Evolutionary conservation across 805 yeast genomes (phyloP).

Genomic region (Saccharomycopsis guyanensis): DNA sequence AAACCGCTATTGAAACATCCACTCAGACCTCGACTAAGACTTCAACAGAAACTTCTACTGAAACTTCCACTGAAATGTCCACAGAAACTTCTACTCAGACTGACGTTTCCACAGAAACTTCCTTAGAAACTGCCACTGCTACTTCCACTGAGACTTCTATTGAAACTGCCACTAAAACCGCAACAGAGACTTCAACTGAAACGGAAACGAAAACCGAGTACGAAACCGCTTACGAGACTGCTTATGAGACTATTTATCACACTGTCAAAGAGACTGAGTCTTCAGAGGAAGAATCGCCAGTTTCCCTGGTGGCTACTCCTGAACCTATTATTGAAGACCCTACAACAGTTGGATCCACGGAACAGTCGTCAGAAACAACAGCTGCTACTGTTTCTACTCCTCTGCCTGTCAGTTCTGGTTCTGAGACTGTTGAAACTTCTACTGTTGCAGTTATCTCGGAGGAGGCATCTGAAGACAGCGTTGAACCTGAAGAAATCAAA

Average conservation of each 20-base stretch:
- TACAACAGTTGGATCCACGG: slow-evolving; percentile 2
- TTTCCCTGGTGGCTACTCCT: not conserved
- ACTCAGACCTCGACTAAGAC: no score
- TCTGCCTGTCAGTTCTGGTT: no score
- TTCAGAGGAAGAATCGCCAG: not conserved
- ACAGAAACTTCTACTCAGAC: no score
- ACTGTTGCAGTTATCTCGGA: not conserved
- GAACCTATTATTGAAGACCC: not conserved
- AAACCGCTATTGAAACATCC: no score
- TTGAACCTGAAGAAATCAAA: not conserved
- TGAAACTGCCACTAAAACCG: slow-evolving; percentile 11
- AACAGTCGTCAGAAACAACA: no score
- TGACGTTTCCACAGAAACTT: no score
- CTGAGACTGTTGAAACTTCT: no score
- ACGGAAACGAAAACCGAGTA: not conserved
- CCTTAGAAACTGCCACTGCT: no score
- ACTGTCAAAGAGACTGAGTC: not conserved
- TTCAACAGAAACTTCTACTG: no score
- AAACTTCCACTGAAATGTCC: no score
- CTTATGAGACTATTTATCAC: no score
- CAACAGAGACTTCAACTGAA: not conserved
- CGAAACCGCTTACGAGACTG: not conserved
- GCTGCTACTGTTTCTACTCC: no score
- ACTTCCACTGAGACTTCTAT: slow-evolving; percentile 25
- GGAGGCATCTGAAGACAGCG: not conserved